Base-by-base conservation (phyloP, 179 eudicot genomes). In the Spinacia oleracea region DNA sequence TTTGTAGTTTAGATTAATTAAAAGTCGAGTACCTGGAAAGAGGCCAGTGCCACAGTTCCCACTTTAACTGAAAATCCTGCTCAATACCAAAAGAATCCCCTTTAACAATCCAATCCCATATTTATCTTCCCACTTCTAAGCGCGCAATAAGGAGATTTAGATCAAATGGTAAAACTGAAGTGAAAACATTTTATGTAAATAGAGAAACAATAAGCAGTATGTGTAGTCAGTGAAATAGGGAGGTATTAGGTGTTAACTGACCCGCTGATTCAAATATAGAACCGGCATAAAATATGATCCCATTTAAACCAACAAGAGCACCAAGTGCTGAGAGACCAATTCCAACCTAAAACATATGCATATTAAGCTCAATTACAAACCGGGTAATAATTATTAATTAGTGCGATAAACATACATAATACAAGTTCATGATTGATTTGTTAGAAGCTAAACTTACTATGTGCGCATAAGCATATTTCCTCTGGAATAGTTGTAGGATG, bases 401-500 rank as follows among this genome's bases (percentile, higher is more conserved):
- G 5, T 29, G 40, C 7, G 0, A 27, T 1, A 69, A 63, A 9
- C 25, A 7, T 27, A 71, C 8, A 42, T 23, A 32, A n/a, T 15
- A 48, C 6, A 32, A 42, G 29, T 62, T 11, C 55, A 59, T 46
- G 2, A 43, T 32, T 3, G 35, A 67, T 70, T 25, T 32, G 56
- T 60, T 43, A 23, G 12, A 34, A 77, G 53, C 40, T 38, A 38
- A 38, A 38, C 88, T 86, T 84, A 90, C 97, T 34, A 85, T 88
- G 34, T 89, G 84, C 10, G 86, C 65, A 70, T 88, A 86, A 6
- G 90, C 86, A 79, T 88, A 90, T 85, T 81, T 88, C 78, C 75
- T 82, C 76, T 89, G 89, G 53, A 91, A 87, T 78, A 91, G 74
- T 78, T 89, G 87, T 11, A 87, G n/a, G 20, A 90, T 23, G 78